These are phyloP conservation scores for Dendrobium nobile DNA, from an alignment of 106 monocot genomes.

Conservation along the genomic window DNA sequence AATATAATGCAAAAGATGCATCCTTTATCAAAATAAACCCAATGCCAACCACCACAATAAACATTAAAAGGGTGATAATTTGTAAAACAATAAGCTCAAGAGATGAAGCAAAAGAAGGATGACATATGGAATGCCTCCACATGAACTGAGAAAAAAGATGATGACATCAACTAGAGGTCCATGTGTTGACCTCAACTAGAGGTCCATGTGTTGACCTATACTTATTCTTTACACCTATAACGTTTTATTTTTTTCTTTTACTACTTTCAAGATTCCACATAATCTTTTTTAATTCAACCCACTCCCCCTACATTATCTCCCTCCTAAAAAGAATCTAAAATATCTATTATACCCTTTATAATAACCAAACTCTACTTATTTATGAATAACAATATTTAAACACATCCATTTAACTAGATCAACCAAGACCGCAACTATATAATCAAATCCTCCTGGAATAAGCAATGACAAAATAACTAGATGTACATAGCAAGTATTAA, in stretches of 20 bases:
- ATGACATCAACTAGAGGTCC: not conserved
- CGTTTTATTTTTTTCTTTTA: not conserved
- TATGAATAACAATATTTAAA: too few relatives aligned
- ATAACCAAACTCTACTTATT: too few relatives aligned
- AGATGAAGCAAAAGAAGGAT: not conserved
- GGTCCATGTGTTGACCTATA: too few relatives aligned
- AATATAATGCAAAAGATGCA: not conserved
- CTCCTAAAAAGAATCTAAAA: too few relatives aligned
- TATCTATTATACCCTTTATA: too few relatives aligned
- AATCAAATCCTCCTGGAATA: too few relatives aligned
- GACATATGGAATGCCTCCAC: not conserved
- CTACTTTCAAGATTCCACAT: not conserved
- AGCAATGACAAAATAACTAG: too few relatives aligned
- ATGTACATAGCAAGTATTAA: too few relatives aligned
- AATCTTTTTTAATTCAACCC: not conserved
- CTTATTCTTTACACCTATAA: not conserved
- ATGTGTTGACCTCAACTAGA: not conserved
- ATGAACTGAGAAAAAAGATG: not conserved
- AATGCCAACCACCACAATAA: not conserved
- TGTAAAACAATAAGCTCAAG: not conserved
- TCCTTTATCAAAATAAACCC: not conserved
- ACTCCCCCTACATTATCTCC: too few relatives aligned
- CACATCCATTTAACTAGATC: too few relatives aligned
- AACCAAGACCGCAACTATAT: too few relatives aligned
- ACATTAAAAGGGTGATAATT: not conserved